These are phyloP conservation scores for Penicillium fimorum DNA, from an alignment of 495 filamentous ascomycete species.

Conservation along the genomic window DNA sequence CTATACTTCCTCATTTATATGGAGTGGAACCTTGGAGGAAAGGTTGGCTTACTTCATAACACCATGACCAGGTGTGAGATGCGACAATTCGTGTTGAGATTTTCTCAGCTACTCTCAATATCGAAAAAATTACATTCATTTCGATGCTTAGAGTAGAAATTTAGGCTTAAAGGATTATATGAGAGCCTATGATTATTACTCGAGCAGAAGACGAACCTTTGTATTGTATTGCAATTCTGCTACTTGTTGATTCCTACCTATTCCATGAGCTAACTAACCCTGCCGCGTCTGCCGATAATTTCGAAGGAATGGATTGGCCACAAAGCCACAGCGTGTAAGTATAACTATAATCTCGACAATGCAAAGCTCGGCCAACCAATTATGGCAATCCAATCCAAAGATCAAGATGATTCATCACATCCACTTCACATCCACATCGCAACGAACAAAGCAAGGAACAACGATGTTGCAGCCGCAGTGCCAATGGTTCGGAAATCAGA, in stretches of 20 bases:
- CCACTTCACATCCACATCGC: conserved; percentile 28
- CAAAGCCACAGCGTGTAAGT: conserved; percentile 7
- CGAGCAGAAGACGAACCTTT: neutral
- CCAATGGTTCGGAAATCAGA: conserved; percentile 19
- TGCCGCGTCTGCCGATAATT: neutral
- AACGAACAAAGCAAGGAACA: conserved; percentile 27
- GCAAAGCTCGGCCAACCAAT: conserved; percentile 1
- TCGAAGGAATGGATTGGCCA: conserved; percentile 10
- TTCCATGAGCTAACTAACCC: neutral
- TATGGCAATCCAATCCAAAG: conserved; percentile 3
- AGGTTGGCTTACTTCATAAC: neutral
- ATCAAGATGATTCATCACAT: conserved; percentile 19
- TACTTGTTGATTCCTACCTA: neutral
- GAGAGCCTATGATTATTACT: neutral
- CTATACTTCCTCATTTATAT: neutral
- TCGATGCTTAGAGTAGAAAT: neutral
- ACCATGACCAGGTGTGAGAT: neutral
- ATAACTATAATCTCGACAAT: conserved; percentile 12
- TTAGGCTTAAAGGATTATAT: neutral
- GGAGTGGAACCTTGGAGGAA: neutral
- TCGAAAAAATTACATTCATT: conserved; percentile 3
- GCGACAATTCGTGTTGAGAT: neutral
- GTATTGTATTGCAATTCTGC: neutral
- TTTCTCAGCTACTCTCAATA: conserved; percentile 2
- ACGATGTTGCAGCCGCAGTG: conserved; percentile 24